Evolutionary conservation across 305 asterid species (phyloP).

Genomic region (Fraxinus xanthoxyloides): DNA sequence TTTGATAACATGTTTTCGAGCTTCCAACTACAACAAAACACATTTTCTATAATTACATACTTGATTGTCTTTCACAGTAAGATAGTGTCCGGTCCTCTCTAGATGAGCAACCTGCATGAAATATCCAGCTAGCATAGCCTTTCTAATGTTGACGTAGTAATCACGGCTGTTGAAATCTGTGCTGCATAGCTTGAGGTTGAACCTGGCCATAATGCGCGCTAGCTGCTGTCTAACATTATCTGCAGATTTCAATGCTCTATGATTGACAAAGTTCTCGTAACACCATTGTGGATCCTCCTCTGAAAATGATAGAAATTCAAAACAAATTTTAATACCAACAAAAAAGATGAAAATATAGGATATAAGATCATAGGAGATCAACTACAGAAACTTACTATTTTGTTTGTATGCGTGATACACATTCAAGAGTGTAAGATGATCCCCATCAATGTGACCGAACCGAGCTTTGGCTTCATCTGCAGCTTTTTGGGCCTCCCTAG

Average conservation of each 20-base stretch:
- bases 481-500: constrained; percentile 97
- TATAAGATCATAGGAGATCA: background rate
- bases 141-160: constrained; percentile 89
- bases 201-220: constrained; percentile 83
- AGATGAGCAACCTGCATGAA: constrained; percentile 99
- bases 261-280: constrained; percentile 79
- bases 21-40: background rate
- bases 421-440: constrained; percentile 88
- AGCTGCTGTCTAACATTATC: constrained; percentile 96
- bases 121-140: constrained; percentile 98
- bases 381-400: constrained; percentile 55
- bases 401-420: constrained; percentile 96
- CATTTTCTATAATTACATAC: constrained; percentile 30
- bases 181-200: constrained; percentile 92
- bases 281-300: constrained; percentile 98
- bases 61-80: constrained; percentile 95
- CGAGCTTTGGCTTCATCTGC: constrained; percentile 99
- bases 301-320: constrained; percentile 24
- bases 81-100: constrained; percentile 86
- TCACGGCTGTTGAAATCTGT: constrained; percentile 94
- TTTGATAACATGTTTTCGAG: background rate
- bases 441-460: constrained; percentile 94
- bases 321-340: constrained; percentile 22
- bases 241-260: constrained; percentile 85
- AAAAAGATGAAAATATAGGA: background rate